Conservation (phyloP, 1,139 yeast species). For the Yamadazyma oceani region DNA sequence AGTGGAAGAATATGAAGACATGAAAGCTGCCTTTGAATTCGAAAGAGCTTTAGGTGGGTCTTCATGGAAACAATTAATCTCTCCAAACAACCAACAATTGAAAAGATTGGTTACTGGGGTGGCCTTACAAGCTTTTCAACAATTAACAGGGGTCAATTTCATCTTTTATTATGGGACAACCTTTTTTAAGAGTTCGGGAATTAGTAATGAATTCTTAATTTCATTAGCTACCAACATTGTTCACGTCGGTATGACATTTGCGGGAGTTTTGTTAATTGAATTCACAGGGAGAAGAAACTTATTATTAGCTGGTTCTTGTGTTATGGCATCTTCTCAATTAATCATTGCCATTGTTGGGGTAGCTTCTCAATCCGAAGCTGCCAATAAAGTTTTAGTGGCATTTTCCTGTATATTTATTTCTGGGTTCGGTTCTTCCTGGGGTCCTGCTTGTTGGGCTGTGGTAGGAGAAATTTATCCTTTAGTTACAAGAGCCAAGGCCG, state of each 20-base stretch:
- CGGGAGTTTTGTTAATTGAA: slow-evolving; percentile 36
- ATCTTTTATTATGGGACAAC: slow-evolving; percentile 68
- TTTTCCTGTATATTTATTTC: slow-evolving; percentile 75
- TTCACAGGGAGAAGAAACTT: slow-evolving; percentile 35
- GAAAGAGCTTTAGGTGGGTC: slow-evolving; percentile 29
- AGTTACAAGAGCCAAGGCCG: slow-evolving; percentile 75
- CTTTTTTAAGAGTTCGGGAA: slow-evolving; percentile 58
- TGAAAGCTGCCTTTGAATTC: slow-evolving; percentile 35
- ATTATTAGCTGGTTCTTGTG: slow-evolving; percentile 51
- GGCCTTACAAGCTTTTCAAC: slow-evolving; percentile 52
- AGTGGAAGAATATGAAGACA: slow-evolving; percentile 36
- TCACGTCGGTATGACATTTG: slow-evolving; percentile 34
- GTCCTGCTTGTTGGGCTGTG: slow-evolving; percentile 75
- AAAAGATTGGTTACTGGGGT: slow-evolving; percentile 36
- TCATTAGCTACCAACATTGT: slow-evolving; percentile 36
- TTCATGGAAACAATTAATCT: slow-evolving; percentile 33
- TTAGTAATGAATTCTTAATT: slow-evolving; percentile 32
- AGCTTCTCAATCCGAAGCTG: slow-evolving; percentile 25
- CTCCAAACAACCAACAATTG: slow-evolving; percentile 31
- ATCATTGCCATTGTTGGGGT: slow-evolving; percentile 71
- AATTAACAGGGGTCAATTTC: slow-evolving; percentile 72
- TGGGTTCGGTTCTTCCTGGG: slow-evolving; percentile 84
- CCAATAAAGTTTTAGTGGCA: slow-evolving; percentile 59
- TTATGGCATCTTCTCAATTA: slow-evolving; percentile 64
- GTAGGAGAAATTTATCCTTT: slow-evolving; percentile 77